Evolutionary conservation across 192 early-diverging fungal genomes (phyloP), one percentile per base, ranked within the genome.

Genomic region (Irineochytrium annulatum): DNA sequence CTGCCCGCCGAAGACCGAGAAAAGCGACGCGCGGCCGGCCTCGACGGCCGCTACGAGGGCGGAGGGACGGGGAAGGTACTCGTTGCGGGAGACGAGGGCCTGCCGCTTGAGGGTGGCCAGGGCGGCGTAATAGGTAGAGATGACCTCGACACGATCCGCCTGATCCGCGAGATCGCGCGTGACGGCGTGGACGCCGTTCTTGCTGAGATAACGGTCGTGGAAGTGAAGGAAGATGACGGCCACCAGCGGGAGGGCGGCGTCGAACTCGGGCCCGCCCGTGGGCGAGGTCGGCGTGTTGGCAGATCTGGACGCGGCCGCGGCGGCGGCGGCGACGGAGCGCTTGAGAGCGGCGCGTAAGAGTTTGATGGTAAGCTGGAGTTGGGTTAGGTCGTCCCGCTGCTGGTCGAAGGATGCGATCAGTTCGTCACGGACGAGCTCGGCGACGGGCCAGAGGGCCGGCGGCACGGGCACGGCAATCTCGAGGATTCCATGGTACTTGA

Each of bases 1-100:
- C 76, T 97, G 94, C 43, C 94, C 94, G 59, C 94, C 94, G 85
- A 97, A 97, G 60, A 97, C 83, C 34, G 92, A 90, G 64, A 91
- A 86, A n/a, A 73, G 65, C 46, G 74, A 73, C 34, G 89, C 86
- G 8, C 65, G 72, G 26, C 85, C 84, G 20, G 73, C 55, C 13
- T 71, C 60, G 41, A 82, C 90, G 57, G 86, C 84, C 27, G 77
- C 69, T 52, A 91, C 79, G 43, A 94, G 75, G 19, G 92, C 90
- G 6, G 89, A 81, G 6, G 72, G 55, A 14, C 70, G 58, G 1
- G 74, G 68, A 3, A 74, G 64, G 49, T 66, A 60, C 44, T 80
- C 72, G 17, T 79, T 60, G 24, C 46, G 16, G 2, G 67, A 51
- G 16, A 83, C 48, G 27, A 66, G 8, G 70, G 59, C 33, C 68